Conservation (phyloP, 495 filamentous ascomycete genomes). For the Penicillium paxilli region DNA sequence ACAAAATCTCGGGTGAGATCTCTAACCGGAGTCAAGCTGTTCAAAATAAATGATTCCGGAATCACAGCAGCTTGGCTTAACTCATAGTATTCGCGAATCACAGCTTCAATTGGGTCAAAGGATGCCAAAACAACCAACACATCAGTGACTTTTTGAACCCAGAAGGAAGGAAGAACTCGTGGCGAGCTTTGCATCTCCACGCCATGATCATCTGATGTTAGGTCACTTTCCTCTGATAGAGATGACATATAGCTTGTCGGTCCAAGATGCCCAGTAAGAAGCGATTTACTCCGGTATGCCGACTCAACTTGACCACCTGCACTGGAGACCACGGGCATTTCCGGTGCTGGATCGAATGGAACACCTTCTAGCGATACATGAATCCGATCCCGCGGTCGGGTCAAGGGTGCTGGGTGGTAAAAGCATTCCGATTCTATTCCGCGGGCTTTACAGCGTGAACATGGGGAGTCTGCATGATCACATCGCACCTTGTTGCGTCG, state of each 20-base stretch:
- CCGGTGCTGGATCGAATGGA: slow-evolving; percentile 7
- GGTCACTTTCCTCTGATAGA: slow-evolving; percentile 19
- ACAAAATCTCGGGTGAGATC: not conserved
- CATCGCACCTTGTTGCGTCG: slow-evolving; percentile 48
- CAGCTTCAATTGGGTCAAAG: slow-evolving; percentile 16
- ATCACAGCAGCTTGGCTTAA: slow-evolving; percentile 26
- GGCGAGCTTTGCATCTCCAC: slow-evolving; percentile 3
- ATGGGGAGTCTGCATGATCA: slow-evolving; percentile 39
- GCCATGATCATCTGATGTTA: slow-evolving; percentile 9
- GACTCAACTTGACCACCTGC: not conserved
- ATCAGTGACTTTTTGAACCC: slow-evolving; percentile 25
- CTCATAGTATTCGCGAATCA: slow-evolving; percentile 28
- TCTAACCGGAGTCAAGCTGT: slow-evolving; percentile 10
- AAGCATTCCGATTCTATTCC: slow-evolving; percentile 27
- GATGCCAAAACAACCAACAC: slow-evolving; percentile 18
- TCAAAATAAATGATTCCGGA: slow-evolving; percentile 23
- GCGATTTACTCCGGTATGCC: slow-evolving; percentile 6
- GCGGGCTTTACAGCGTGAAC: slow-evolving; percentile 28
- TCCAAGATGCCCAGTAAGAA: slow-evolving; percentile 31
- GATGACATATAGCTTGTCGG: slow-evolving; percentile 33
- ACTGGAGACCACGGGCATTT: not conserved
- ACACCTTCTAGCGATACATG: slow-evolving; percentile 13
- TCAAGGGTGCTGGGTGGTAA: slow-evolving; percentile 44
- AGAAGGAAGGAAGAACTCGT: slow-evolving; percentile 23
- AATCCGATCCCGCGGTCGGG: slow-evolving; percentile 9